Evolutionary conservation across 768 basidiomycete genomes (phyloP), one percentile per base, ranked within the genome.

Genomic region (Nevesoporus exiguus): DNA sequence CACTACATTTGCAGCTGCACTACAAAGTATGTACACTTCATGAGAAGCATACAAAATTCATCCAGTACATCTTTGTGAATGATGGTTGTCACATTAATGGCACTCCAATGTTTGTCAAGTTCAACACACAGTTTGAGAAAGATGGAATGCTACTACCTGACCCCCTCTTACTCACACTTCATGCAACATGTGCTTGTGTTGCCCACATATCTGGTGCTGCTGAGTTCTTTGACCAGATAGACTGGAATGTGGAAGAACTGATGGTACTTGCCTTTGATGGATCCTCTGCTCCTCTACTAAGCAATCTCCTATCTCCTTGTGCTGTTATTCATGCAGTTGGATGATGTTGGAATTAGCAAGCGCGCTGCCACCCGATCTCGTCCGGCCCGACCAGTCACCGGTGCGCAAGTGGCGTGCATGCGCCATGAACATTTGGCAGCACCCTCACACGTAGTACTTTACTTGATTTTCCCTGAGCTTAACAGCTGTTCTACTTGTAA

Each of bases 151-250:
- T 9, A 3, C 44, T 11, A 21, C 29, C 44, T 4, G 7, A 30
- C 11, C 29, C 27, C 29, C 15, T n/a, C n/a, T 3, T 43, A 24
- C 24, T 41, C 15, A 11, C 24, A 3, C 42, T 27, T 27, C 42
- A 29, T 25, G 10, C 40, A 41, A 29, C 43, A 10, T 44, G 27
- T 29, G 43, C 43, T 5, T 27, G 29, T 41, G 42, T 43, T 8
- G 42, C 25, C 2, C 42, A 29, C 14, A 27, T 43, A 7, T 43
- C 57, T 27, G 53, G 49, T 9, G 41, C 54, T 11, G 46, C 41
- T 7, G 41, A 55, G 19, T 48, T 39, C 25, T 39, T 58, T 48
- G 30, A 58, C 7, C 31, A 30, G 15, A 0, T 57, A 29, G 45
- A 50, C 5, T 0, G 22, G 33, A 48, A 54, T 42, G 17, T 6